Conservation (phyloP, 78 protist species). For the Tieghemostelium lacteum region DNA sequence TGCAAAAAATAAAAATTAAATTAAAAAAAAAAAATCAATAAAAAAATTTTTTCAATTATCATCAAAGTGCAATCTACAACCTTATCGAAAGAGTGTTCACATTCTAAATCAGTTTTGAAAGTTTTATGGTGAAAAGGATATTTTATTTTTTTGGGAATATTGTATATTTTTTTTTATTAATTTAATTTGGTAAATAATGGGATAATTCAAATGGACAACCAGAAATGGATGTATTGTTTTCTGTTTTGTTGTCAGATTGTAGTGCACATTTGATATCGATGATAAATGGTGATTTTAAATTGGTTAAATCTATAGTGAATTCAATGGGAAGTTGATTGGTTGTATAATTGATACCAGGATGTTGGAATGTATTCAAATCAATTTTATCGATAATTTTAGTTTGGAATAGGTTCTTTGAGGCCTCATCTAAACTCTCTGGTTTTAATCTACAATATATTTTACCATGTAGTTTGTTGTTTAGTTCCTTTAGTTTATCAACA, state of each 20-base stretch:
- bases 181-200: too few species aligned
- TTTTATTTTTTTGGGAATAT: too few species aligned
- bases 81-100: too few species aligned
- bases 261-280: constrained; percentile 23
- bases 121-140: too few species aligned
- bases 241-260: neutral
- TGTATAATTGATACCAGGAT: neutral
- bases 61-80: too few species aligned
- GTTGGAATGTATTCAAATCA: neutral
- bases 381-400: neutral
- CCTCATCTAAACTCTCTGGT: neutral
- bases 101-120: too few species aligned
- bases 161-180: too few species aligned
- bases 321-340: too few species aligned
- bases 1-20: too few species aligned
- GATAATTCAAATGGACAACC: constrained; percentile 20
- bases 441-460: constrained; percentile 16
- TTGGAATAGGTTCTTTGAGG: neutral
- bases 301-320: neutral
- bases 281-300: neutral
- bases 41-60: too few species aligned
- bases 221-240: constrained; percentile 13
- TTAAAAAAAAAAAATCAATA: too few species aligned
- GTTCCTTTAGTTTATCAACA: neutral
- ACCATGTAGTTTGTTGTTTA: neutral